Evolutionary conservation across 192 early-diverging fungal species (phyloP).

Genomic region (Coemansia sp.): DNA sequence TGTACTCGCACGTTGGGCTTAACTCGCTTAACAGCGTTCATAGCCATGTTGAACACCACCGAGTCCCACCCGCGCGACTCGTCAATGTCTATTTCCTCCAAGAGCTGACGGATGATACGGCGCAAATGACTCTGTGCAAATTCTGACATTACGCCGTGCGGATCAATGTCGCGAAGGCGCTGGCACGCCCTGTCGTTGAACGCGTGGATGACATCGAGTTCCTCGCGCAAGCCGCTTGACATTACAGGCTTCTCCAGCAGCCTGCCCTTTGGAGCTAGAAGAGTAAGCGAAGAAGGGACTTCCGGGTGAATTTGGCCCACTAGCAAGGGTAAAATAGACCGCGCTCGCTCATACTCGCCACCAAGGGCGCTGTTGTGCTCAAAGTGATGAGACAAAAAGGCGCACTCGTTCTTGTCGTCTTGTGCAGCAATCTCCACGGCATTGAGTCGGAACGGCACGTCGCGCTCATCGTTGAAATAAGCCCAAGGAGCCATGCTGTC

Average conservation of each 20-base stretch:
- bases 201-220: conserved; percentile 35
- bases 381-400: conserved; percentile 35
- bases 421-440: conserved; percentile 53
- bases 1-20: conserved; percentile 4
- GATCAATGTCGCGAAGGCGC: conserved; percentile 37
- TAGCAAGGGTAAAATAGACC: conserved; percentile 31
- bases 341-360: conserved; percentile 29
- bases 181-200: conserved; percentile 32
- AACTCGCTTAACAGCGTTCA: conserved; percentile 37
- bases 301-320: conserved; percentile 38
- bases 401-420: conserved; percentile 52
- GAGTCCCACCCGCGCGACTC: conserved; percentile 44
- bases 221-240: conserved; percentile 21
- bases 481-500: conserved; percentile 7
- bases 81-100: conserved; percentile 65
- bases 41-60: conserved; percentile 31
- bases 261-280: neutral
- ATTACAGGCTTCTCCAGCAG: conserved; percentile 11
- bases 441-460: conserved; percentile 44
- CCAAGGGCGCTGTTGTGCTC: conserved; percentile 5
- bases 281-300: neutral
- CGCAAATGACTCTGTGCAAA: conserved; percentile 67
- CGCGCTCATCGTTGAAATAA: conserved; percentile 36
- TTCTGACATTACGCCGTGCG: conserved; percentile 21
- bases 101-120: conserved; percentile 69